These are phyloP conservation scores for Cerrena zonata DNA, from an alignment of 1,284 basidiomycete species.

Conservation along the genomic window DNA sequence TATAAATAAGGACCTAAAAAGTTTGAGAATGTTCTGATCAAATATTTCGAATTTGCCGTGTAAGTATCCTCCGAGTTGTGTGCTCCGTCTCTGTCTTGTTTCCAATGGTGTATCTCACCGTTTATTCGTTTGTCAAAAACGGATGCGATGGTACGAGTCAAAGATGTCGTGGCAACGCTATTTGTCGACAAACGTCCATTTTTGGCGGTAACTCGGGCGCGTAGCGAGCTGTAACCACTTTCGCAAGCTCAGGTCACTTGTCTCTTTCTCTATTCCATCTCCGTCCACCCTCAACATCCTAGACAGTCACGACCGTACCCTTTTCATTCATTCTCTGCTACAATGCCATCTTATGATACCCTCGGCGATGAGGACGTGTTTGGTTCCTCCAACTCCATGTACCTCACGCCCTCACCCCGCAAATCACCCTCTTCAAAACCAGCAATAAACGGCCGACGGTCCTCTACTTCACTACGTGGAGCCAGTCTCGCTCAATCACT, in stretches of 20 bases:
- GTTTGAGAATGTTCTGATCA: too few species aligned
- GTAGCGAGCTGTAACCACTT: too few species aligned
- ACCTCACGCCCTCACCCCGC: conserved; percentile 26
- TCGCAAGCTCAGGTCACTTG: neutral
- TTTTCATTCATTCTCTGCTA: neutral
- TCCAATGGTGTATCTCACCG: too few species aligned
- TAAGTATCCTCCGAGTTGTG: too few species aligned
- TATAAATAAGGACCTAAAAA: too few species aligned
- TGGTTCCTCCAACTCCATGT: conserved; percentile 2
- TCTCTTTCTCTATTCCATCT: neutral
- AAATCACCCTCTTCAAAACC: conserved; percentile 43
- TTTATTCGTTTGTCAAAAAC: too few species aligned
- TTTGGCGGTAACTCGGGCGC: too few species aligned
- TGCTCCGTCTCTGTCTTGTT: too few species aligned
- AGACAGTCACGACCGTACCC: neutral
- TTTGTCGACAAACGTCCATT: too few species aligned
- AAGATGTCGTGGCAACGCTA: too few species aligned
- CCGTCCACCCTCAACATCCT: neutral
- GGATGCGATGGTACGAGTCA: too few species aligned
- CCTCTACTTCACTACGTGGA: conserved; percentile 38
- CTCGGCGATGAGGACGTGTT: conserved; percentile 4
- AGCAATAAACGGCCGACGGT: conserved; percentile 36
- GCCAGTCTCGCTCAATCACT: conserved; percentile 30
- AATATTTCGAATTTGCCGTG: too few species aligned
- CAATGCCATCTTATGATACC: conserved; percentile 6